Evolutionary conservation across 2,329 filamentous ascomycete species (phyloP).

Genomic region (Fusarium torreyae): DNA sequence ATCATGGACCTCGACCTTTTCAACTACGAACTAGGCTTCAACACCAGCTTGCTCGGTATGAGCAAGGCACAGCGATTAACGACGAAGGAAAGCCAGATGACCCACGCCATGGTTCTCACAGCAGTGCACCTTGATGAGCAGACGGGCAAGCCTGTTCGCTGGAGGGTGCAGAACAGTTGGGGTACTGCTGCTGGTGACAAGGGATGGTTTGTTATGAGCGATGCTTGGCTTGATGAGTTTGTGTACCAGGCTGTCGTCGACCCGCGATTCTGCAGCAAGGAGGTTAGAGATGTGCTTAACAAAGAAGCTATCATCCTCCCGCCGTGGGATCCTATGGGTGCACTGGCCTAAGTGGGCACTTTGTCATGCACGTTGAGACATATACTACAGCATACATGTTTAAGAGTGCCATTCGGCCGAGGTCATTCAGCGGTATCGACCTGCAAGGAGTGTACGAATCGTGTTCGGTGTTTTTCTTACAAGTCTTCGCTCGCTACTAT

Average conservation of each 20-base stretch:
- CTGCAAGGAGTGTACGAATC: constrained; percentile 3
- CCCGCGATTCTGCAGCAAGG: constrained; percentile 74
- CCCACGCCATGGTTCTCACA: constrained; percentile 92
- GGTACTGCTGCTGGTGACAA: constrained; percentile 77
- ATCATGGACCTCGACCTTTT: constrained; percentile 86
- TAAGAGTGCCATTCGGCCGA: background rate
- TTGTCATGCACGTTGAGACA: background rate
- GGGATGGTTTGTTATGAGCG: constrained; percentile 92
- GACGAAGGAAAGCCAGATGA: constrained; percentile 86
- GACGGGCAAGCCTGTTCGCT: constrained; percentile 76
- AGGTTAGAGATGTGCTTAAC: constrained; percentile 78
- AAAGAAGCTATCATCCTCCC: constrained; percentile 80
- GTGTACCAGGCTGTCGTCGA: constrained; percentile 91
- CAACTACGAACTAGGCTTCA: constrained; percentile 89
- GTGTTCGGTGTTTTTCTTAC: background rate
- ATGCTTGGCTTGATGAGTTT: constrained; percentile 85
- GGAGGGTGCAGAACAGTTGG: constrained; percentile 93
- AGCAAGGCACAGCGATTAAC: constrained; percentile 81
- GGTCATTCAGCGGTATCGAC: background rate
- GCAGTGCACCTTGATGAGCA: constrained; percentile 82
- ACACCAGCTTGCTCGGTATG: constrained; percentile 80
- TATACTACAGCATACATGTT: background rate
- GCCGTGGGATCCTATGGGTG: constrained; percentile 86
- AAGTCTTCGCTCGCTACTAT: background rate
- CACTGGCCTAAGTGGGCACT: constrained; percentile 67